Evolutionary conservation across 2,329 filamentous ascomycete genomes (phyloP).

Genomic region (Penicillium capsulatum): DNA sequence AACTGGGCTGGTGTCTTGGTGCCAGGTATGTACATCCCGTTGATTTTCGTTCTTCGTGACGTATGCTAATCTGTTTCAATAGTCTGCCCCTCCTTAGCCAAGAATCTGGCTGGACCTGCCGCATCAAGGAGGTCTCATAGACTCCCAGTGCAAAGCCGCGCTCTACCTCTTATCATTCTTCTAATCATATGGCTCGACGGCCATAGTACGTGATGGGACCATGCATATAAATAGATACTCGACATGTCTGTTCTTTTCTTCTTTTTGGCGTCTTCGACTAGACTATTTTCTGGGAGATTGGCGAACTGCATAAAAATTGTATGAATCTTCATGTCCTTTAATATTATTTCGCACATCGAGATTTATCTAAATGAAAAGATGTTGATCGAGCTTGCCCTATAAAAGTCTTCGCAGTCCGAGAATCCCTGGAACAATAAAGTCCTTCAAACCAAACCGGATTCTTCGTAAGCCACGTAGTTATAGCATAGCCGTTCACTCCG

Average conservation of each 20-base stretch:
- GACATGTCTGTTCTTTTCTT: slow-evolving; percentile 22
- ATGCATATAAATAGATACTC: slow-evolving; percentile 29
- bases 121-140: slow-evolving; percentile 69
- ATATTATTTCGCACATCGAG: background rate
- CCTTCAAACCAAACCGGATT: too few species aligned
- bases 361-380: too few species aligned
- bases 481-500: too few species aligned
- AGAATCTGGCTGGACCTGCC: slow-evolving; percentile 85
- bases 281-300: slow-evolving; percentile 13
- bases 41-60: background rate
- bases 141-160: slow-evolving; percentile 11
- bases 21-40: slow-evolving; percentile 67
- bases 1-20: slow-evolving; percentile 95
- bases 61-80: slow-evolving; percentile 21
- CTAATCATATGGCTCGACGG: slow-evolving; percentile 22
- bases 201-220: slow-evolving; percentile 21
- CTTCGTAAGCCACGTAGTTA: too few species aligned
- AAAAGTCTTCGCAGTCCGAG: too few species aligned
- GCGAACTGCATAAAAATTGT: slow-evolving; percentile 17
- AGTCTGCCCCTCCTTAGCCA: slow-evolving; percentile 80
- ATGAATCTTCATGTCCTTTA: slow-evolving; percentile 14
- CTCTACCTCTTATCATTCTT: slow-evolving; percentile 14
- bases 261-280: slow-evolving; percentile 15
- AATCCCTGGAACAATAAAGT: too few species aligned
- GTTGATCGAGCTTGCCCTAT: too few species aligned